Conservation (phyloP, 257 asterid species). For the Dorcoceras hygrometricum region DNA sequence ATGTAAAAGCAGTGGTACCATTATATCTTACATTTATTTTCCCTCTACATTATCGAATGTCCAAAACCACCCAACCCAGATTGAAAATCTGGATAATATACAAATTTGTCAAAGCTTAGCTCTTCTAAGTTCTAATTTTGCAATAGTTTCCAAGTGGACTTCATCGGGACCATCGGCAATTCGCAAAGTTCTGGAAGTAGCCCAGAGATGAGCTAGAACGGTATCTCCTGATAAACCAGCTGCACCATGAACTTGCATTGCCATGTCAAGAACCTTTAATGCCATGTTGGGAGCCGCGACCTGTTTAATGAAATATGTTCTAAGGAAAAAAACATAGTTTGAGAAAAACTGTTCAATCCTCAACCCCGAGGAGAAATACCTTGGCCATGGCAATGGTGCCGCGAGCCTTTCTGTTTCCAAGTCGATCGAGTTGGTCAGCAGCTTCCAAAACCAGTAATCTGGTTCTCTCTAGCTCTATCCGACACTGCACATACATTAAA, state of each 20-base stretch:
- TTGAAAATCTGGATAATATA: no score
- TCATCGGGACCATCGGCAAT: constrained; percentile 98
- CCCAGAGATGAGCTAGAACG: constrained; percentile 82
- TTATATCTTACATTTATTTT: no score
- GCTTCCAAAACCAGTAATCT: constrained; percentile 90
- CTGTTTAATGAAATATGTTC: constrained; percentile 28
- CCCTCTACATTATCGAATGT: neutral
- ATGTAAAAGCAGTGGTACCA: neutral
- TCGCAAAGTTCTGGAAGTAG: constrained; percentile 76
- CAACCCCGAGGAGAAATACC: constrained; percentile 36
- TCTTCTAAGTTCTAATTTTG: constrained; percentile 70
- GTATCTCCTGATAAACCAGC: constrained; percentile 94
- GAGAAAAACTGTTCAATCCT: neutral
- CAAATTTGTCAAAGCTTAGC: constrained; percentile 55
- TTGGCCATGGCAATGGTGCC: constrained; percentile 95
- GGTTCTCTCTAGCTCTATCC: constrained; percentile 79
- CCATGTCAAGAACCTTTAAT: constrained; percentile 78
- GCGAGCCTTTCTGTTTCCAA: constrained; percentile 75
- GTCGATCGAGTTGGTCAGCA: constrained; percentile 87
- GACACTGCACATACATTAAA: constrained; percentile 49
- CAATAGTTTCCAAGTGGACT: constrained; percentile 89
- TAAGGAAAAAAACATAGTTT: neutral
- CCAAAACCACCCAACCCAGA: neutral
- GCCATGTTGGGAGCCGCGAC: constrained; percentile 97
- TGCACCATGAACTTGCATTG: constrained; percentile 97